A percentile compares a stretch with the other conserved stretches of the same genome.
phyloP scores from a whole-genome alignment of 345 rosid genomes.

The Eucalyptus erythrocorys region DNA sequence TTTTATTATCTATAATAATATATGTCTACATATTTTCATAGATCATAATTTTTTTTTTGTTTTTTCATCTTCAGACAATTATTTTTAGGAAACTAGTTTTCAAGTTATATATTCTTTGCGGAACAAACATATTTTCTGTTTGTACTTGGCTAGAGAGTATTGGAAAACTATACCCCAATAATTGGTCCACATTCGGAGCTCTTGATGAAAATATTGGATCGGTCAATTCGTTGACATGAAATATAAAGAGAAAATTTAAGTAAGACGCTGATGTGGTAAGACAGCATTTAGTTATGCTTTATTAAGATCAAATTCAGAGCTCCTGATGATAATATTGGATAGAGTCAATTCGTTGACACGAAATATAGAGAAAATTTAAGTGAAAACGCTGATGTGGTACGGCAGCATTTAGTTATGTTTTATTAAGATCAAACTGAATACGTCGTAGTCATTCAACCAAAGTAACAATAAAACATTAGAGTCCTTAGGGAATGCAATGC shows the following conservation, averaged over 20 bases:
- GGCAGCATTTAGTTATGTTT: accelerated
- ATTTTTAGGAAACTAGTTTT: too few relatives aligned
- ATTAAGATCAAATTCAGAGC: too few relatives aligned
- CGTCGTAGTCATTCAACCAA: neutral
- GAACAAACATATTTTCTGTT: neutral
- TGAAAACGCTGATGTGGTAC: neutral
- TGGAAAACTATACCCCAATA: neutral
- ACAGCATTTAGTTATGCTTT: too few relatives aligned
- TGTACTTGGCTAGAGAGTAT: neutral
- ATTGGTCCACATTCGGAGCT: neutral
- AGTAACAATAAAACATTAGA: neutral
- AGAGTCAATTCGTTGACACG: too few relatives aligned
- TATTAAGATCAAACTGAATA: neutral
- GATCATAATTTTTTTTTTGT: too few relatives aligned
- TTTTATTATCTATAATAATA: too few relatives aligned
- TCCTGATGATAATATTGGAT: too few relatives aligned
- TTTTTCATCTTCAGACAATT: neutral
- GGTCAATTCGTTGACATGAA: accelerated
- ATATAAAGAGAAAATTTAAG: neutral
- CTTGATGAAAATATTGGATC: neutral
- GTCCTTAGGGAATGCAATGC: neutral
- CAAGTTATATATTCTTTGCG: neutral
- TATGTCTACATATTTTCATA: too few relatives aligned
- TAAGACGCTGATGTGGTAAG: accelerated
- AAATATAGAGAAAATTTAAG: too few relatives aligned